phyloP scores from a whole-genome alignment of 495 filamentous ascomycete genomes.

The Podospora australis region DNA sequence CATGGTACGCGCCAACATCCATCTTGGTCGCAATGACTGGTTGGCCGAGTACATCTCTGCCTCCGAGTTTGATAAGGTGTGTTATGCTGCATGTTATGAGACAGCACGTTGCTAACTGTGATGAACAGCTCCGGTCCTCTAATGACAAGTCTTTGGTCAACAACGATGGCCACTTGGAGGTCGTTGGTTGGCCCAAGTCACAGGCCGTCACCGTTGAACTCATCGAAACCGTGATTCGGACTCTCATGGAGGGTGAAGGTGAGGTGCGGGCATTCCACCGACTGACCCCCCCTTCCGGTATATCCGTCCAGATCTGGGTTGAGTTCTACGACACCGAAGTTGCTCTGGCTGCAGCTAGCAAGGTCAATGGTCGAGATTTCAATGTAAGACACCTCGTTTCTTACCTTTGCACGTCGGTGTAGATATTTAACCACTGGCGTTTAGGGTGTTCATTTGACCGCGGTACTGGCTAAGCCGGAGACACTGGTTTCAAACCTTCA shows the following conservation, averaged over 20 bases:
- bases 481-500: background rate
- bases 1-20: conserved; percentile 39
- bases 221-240: conserved; percentile 40
- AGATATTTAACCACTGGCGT: conserved; percentile 7
- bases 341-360: conserved; percentile 27
- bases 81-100: background rate
- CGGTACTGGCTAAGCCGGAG: conserved; percentile 9
- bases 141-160: too few species aligned
- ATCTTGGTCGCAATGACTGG: conserved; percentile 43
- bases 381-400: conserved; percentile 35
- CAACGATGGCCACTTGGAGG: too few species aligned
- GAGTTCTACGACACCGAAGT: conserved; percentile 52
- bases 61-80: conserved; percentile 35
- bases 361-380: conserved; percentile 41
- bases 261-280: conserved; percentile 47
- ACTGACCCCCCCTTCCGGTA: conserved; percentile 27
- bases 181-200: too few species aligned
- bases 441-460: conserved; percentile 17
- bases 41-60: conserved; percentile 42
- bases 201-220: too few species aligned
- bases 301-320: conserved; percentile 33
- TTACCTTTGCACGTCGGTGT: conserved; percentile 7
- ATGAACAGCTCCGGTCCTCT: too few species aligned
- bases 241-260: conserved; percentile 46
- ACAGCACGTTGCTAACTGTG: too few species aligned